Conservation (phyloP, 2,329 filamentous ascomycete genomes). For the Westerdykella sp. region DNA sequence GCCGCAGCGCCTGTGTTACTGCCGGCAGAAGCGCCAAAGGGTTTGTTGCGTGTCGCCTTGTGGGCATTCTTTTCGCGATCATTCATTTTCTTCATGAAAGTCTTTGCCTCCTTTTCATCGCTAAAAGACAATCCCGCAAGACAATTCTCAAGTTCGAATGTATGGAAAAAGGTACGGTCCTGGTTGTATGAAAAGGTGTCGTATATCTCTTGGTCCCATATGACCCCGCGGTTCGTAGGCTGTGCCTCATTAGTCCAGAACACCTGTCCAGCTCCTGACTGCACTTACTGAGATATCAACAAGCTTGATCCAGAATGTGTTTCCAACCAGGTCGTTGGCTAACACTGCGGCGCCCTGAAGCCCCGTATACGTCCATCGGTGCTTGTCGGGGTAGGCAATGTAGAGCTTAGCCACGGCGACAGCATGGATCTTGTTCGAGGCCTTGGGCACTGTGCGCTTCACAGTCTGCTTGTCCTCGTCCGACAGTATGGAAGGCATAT, state of each 20-base stretch:
- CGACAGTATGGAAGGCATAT: conserved; percentile 62
- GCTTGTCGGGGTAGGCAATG: conserved; percentile 78
- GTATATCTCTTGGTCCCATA: conserved; percentile 98
- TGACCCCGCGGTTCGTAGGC: conserved; percentile 73
- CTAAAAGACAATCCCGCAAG: conserved; percentile 84
- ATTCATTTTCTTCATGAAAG: conserved; percentile 96
- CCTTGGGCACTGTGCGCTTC: conserved; percentile 87
- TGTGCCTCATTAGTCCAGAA: conserved; percentile 33
- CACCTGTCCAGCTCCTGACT: background rate
- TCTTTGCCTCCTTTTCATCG: conserved; percentile 95
- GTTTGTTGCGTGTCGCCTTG: conserved; percentile 74
- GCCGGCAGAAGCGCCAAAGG: conserved; percentile 51
- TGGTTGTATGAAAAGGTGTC: conserved; percentile 94
- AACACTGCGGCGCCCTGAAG: conserved; percentile 87
- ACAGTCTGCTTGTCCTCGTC: conserved; percentile 96
- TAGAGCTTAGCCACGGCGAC: conserved; percentile 92
- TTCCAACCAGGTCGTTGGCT: conserved; percentile 86
- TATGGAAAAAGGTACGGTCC: conserved; percentile 95
- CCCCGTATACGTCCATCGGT: conserved; percentile 89
- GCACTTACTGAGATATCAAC: conserved; percentile 84
- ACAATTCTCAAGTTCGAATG: conserved; percentile 91
- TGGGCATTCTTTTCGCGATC: conserved; percentile 93
- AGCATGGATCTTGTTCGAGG: conserved; percentile 94
- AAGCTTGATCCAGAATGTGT: conserved; percentile 96
- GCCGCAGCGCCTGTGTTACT: conserved; percentile 12